Conservation (phyloP, 495 filamentous ascomycete genomes). For the Glonium stellatum region DNA sequence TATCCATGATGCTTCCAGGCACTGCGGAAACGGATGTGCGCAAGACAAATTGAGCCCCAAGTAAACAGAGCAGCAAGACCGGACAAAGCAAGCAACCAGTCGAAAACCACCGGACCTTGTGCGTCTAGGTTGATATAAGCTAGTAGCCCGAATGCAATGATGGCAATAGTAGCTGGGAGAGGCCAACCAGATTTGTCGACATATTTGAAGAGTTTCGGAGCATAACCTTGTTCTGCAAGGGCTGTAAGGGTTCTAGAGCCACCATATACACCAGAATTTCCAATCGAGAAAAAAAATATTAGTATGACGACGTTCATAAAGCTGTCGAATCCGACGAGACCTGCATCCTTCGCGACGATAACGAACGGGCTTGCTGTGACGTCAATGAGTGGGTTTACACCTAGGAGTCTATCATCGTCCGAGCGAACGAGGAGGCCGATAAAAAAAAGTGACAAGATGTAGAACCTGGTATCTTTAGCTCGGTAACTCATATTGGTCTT, state of each 20-base stretch:
- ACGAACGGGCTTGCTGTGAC: constrained; percentile 12
- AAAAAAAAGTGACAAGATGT: constrained; percentile 16
- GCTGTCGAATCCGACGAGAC: constrained; percentile 6
- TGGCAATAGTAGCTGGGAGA: constrained; percentile 45
- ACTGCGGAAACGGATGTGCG: constrained; percentile 15
- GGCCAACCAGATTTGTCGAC: constrained; percentile 55
- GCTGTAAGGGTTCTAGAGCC: constrained; percentile 60
- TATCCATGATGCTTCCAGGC: constrained; percentile 13
- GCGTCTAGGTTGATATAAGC: constrained; percentile 49
- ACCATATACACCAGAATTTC: constrained; percentile 57
- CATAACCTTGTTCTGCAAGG: constrained; percentile 49
- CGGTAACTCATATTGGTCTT: too few relatives aligned
- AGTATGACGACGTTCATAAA: constrained; percentile 17
- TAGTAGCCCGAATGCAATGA: constrained; percentile 48
- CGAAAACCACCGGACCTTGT: constrained; percentile 39
- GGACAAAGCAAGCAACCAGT: constrained; percentile 12
- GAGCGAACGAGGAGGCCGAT: constrained; percentile 11
- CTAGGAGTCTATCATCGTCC: constrained; percentile 7
- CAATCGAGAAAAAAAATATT: constrained; percentile 37
- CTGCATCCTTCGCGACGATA: constrained; percentile 12
- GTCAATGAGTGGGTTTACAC: background rate
- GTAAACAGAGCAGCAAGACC: constrained; percentile 14
- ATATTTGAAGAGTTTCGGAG: constrained; percentile 49
- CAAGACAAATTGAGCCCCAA: constrained; percentile 11
- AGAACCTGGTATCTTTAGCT: too few relatives aligned